Evolutionary conservation across 805 yeast species (phyloP).

Genomic region (Sugiyamaella mastotermitis): DNA sequence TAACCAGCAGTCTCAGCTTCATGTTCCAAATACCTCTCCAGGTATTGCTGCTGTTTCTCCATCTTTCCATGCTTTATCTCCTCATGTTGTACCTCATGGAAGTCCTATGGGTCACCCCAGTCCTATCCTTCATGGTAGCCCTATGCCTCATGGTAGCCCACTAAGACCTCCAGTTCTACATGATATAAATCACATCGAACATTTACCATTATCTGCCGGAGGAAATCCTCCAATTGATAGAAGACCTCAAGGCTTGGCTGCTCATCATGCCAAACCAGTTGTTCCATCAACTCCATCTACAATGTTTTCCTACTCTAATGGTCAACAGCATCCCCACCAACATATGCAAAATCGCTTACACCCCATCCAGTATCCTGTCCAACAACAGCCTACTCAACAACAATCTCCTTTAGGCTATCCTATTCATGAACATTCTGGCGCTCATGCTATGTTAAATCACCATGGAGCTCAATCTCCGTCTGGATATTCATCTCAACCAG

Average conservation of each 20-base stretch:
- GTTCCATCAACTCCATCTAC: constrained; percentile 18
- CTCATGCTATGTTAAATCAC: not conserved
- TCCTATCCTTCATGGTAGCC: constrained; percentile 7
- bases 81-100: constrained; percentile 12
- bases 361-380: constrained; percentile 3
- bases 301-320: constrained; percentile 13
- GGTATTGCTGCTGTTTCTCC: constrained; percentile 11
- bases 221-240: constrained; percentile 6
- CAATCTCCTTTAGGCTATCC: constrained; percentile 1
- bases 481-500: constrained; percentile 2
- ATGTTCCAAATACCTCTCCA: constrained; percentile 10
- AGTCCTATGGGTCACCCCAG: constrained; percentile 10
- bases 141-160: constrained; percentile 10
- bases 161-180: constrained; percentile 5
- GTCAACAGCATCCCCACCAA: constrained; percentile 9
- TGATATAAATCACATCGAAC: constrained; percentile 15
- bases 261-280: not conserved
- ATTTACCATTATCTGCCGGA: constrained; percentile 12
- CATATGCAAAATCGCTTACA: constrained; percentile 2
- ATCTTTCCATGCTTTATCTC: constrained; percentile 14
- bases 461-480: not conserved
- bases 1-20: constrained; percentile 10
- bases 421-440: not conserved
- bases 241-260: constrained; percentile 7
- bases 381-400: constrained; percentile 4